Conservation (phyloP, 345 rosid genomes). For the Citrus hindsii region DNA sequence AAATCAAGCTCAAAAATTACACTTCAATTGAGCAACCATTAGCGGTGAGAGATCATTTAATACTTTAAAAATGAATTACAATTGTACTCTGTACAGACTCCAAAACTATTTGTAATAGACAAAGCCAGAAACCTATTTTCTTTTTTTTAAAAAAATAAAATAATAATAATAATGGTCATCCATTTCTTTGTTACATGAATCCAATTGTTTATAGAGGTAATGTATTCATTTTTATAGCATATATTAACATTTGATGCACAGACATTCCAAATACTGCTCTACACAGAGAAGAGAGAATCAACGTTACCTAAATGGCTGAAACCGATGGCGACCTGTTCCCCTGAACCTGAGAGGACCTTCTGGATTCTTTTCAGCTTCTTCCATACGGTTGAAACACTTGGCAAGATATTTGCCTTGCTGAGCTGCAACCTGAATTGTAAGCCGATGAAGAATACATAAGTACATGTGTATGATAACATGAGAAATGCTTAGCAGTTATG, state of each 20-base stretch:
- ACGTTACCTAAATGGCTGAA: slow-evolving; percentile 82
- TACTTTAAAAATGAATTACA: not conserved
- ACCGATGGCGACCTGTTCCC: slow-evolving; percentile 93
- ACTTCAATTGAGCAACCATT: not conserved
- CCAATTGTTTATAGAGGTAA: not conserved
- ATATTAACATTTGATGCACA: not conserved
- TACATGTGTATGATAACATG: not conserved
- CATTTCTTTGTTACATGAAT: not conserved
- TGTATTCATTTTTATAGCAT: not conserved
- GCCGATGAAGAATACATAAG: not conserved
- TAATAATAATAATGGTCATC: not conserved
- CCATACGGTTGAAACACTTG: slow-evolving; percentile 93
- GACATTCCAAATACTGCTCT: not conserved
- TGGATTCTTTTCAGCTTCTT: slow-evolving; percentile 72
- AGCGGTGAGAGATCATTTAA: no score
- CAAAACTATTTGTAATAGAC: not conserved
- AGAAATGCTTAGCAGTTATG: not conserved
- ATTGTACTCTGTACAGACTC: not conserved
- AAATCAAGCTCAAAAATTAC: not conserved
- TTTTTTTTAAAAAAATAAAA: no score
- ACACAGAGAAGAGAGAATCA: not conserved
- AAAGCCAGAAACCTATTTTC: not conserved
- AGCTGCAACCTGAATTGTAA: slow-evolving; percentile 70
- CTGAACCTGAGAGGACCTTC: slow-evolving; percentile 96
- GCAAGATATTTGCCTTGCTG: slow-evolving; percentile 95